Conservation (phyloP, 148 eudicot genomes). For the Persicaria tinctoria region DNA sequence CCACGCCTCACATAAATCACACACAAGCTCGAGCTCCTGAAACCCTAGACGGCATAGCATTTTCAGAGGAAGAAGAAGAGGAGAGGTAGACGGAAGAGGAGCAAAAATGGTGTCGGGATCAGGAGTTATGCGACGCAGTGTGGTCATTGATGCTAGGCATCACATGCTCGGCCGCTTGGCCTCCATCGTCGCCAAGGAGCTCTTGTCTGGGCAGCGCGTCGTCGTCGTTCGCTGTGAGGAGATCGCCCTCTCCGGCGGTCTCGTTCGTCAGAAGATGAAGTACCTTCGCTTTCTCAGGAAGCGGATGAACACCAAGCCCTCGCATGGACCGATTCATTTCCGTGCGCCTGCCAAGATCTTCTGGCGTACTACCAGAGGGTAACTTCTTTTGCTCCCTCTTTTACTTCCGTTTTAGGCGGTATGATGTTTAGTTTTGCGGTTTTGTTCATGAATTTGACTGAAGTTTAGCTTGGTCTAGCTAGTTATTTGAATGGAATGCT, state of each 20-base stretch:
- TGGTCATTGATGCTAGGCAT: conserved; percentile 68
- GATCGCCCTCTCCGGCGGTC: conserved; percentile 85
- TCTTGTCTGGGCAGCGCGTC: conserved; percentile 57
- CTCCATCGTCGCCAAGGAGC: conserved; percentile 67
- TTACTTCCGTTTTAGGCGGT: neutral
- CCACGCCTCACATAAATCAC: neutral
- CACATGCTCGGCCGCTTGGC: conserved; percentile 70
- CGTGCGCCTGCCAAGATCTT: conserved; percentile 86
- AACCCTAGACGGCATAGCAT: conserved; percentile 1
- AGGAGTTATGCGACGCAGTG: conserved; percentile 48
- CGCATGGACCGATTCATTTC: conserved; percentile 88
- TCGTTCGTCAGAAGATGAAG: conserved; percentile 85
- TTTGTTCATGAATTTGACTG: neutral
- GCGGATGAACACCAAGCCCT: conserved; percentile 87
- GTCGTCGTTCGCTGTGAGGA: conserved; percentile 70
- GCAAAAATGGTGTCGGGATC: conserved; percentile 73
- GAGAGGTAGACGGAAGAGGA: neutral
- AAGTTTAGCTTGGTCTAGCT: too few species aligned
- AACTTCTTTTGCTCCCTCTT: too few species aligned
- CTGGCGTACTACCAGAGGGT: conserved; percentile 89
- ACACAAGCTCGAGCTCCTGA: neutral
- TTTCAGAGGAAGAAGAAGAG: neutral
- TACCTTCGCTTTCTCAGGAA: conserved; percentile 61
- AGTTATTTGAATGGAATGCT: neutral
- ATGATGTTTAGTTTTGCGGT: neutral